Evolutionary conservation across 192 early-diverging fungal genomes (phyloP), one percentile per base, ranked within the genome.

Genomic region (Linnemannia exigua): DNA sequence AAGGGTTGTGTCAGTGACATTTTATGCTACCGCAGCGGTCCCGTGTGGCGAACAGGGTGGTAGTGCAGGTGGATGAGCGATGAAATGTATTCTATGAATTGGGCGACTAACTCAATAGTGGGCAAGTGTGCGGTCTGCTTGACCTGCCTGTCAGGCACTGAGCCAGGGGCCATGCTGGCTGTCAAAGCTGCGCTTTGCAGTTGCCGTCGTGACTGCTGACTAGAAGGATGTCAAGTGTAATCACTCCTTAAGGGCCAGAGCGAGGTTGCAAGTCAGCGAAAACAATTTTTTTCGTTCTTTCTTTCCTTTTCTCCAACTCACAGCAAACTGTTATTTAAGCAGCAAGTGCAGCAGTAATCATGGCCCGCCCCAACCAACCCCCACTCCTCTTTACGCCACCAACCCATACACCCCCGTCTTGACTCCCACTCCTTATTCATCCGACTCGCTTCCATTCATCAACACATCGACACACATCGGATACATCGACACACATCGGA

Each of bases 311-410:
- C 25, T 15, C 2, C 48, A 50, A 63, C 28, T 31, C 58, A 63
- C 58, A 9, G 1, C 5, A 25, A 63, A 63, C 58, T 12, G 22
- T 17, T 63, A 63, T 63, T 31, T 63, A 63, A 54, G 22, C 22
- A 61, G 54, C 12, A 7, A 52, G 22, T 5, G 51, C 51, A 7
- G 54, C 11, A 63, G 14, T 31, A 44, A 9, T 9, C 3, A 63
- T 63, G 58, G 58, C 25, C 9, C 28, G 12, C 28, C 58, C 16
- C 58, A 22, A 69, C 67, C 35, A 12, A 41, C 35, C 6, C 68
- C 38, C 37, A n/a, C 20, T 22, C 11, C 68, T n/a, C 33, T 31
- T 58, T 74, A 36, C 73, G 73, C 73, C 73, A 74, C 73, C 48
- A 74, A 74, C 54, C 58, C 52, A 25, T 11, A 8, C 70, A 6